Conservation (phyloP, 306 rosid genomes). For the Ammopiptanthus mongolicus region DNA sequence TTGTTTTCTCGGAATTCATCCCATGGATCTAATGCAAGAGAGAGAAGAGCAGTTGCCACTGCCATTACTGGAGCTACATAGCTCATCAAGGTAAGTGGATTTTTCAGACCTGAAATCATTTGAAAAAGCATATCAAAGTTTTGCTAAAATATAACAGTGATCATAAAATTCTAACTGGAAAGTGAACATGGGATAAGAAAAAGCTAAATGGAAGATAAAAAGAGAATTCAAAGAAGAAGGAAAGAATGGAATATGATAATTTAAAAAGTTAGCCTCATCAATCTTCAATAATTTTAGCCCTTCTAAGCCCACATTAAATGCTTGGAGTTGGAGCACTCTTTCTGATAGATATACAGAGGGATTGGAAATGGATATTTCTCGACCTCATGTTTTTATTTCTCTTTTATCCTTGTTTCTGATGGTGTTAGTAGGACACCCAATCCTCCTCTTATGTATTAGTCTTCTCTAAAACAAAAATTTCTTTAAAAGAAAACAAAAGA, state of each 20-base stretch:
- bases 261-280: not conserved
- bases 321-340: not conserved
- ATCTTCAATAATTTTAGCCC: not conserved
- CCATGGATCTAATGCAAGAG: conserved; percentile 90
- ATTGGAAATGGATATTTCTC: not conserved
- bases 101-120: conserved; percentile 74
- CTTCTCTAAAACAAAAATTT: no score
- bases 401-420: not conserved
- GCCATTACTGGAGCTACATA: conserved; percentile 93
- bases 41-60: conserved; percentile 62
- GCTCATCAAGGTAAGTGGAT: conserved; percentile 95
- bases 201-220: not conserved
- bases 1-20: conserved; percentile 51
- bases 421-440: not conserved
- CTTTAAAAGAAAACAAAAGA: no score
- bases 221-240: not conserved
- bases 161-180: not conserved
- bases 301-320: not conserved
- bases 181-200: not conserved
- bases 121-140: conserved; percentile 7
- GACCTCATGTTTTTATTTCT: not conserved
- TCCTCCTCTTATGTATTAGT: not conserved
- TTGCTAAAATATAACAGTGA: not conserved
- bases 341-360: not conserved
- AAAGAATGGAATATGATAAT: not conserved